Percentiles rank a stretch among this genome's conserved stretches.
Conservation (phyloP, 140 eudicot genomes). For the Erigeron philadelphicus region DNA sequence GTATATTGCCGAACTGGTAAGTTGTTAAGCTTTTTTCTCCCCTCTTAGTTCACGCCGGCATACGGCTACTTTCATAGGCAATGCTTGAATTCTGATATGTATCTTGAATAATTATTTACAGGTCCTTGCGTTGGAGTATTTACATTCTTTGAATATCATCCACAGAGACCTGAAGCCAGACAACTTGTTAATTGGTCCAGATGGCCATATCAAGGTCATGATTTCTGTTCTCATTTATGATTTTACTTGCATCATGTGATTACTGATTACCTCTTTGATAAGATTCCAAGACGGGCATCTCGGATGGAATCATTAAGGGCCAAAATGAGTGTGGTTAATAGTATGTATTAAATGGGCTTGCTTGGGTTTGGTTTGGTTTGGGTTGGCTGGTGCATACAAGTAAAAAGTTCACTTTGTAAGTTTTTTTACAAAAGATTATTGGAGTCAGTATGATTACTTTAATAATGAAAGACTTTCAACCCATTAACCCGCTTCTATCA, state of each 20-base stretch:
- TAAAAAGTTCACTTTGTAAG: too few species aligned
- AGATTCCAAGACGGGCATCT: neutral
- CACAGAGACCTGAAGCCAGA: slow-evolving; percentile 99
- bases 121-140: slow-evolving; percentile 97
- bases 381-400: too few species aligned
- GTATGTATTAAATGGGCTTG: neutral
- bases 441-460: neutral
- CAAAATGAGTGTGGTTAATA: neutral
- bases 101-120: slow-evolving; percentile 28
- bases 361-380: too few species aligned
- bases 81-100: slow-evolving; percentile 2
- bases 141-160: slow-evolving; percentile 83
- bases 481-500: neutral
- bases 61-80: neutral
- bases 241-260: neutral
- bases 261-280: slow-evolving; percentile 3
- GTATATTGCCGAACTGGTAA: slow-evolving; percentile 95
- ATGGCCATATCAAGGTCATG: slow-evolving; percentile 97
- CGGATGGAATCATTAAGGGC: neutral
- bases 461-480: neutral
- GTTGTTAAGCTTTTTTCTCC: slow-evolving; percentile 21
- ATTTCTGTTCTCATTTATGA: slow-evolving; percentile 5
- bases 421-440: too few species aligned
- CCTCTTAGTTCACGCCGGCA: neutral
- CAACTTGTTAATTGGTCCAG: slow-evolving; percentile 91